Base-by-base conservation (phyloP, 192 early-diverging fungal genomes). In the Backusella macrospora region DNA sequence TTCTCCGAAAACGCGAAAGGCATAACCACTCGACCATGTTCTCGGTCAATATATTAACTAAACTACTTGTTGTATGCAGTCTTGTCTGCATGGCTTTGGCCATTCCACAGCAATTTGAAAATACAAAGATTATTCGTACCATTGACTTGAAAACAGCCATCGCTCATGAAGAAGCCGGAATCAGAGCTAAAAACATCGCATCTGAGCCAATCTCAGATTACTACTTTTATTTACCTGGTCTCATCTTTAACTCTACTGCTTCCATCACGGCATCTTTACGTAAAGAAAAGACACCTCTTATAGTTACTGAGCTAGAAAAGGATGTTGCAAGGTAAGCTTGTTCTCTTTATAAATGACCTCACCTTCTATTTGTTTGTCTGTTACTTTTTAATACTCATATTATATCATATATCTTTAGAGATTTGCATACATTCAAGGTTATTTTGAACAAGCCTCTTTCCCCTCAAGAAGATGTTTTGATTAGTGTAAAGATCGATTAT, bases 121-220 rank as follows among this genome's bases (percentile, higher is more conserved):
- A 91, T 72, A 71, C 72, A 46, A 92, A 92, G 73, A 65, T 90
- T 18, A 73, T 87, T 63, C 88, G 90, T 26, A 80, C 83, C n/a
- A 42, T 94, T 42, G 91, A 94, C 68, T 76, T 92, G 13, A 84
- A 85, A 10, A 73, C 74, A 10, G 68, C 84, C 15, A 65, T 89
- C 66, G 80, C 86, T 52, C 80, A 81, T 15, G 86, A 89, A 66
- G 75, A 81, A 62, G 82, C 79, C 29, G 80, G 83, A 6, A 71
- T 83, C 37, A 75, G 77, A 15, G 68, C 83, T 2, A 70, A 80
- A 73, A 89, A 89, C 68, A 79, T 83, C 13, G 76, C 71, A 64
- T 43, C 76, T 2, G 74, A 81, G 26, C 66, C 80, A 44, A 73
- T 76, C 18, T 69, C 49, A 6, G 82, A 84, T 8, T 89, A 89